These are phyloP conservation scores for Hypomyces rosellus DNA, from an alignment of 2,329 filamentous ascomycete species.

Conservation along the genomic window DNA sequence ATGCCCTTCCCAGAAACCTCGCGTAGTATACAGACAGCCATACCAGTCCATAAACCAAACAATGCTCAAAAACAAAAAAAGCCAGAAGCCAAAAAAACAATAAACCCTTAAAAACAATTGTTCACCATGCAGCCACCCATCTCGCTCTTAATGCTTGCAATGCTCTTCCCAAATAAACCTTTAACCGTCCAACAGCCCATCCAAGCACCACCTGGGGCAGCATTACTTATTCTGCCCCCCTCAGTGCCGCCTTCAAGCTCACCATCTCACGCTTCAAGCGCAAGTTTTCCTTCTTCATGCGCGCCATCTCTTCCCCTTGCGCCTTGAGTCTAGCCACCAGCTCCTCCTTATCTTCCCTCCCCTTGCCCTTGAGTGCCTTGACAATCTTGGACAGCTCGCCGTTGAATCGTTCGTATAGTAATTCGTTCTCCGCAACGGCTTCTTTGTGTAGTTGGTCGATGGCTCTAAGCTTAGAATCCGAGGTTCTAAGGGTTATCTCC, in stretches of 20 bases:
- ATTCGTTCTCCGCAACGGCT: constrained; percentile 82
- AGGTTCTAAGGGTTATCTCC: constrained; percentile 62
- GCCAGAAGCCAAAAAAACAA: background rate
- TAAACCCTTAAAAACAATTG: background rate
- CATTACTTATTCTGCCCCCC: constrained; percentile 33
- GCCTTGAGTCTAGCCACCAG: constrained; percentile 65
- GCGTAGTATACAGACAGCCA: constrained; percentile 1
- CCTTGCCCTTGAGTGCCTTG: constrained; percentile 64
- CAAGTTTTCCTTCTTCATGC: constrained; percentile 79
- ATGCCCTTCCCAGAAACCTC: background rate
- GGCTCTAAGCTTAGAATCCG: constrained; percentile 71
- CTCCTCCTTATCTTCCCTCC: constrained; percentile 73
- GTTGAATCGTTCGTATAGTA: constrained; percentile 88
- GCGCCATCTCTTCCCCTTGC: constrained; percentile 67
- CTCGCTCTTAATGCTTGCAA: background rate
- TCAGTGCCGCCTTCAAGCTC: constrained; percentile 54
- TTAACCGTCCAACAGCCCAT: constrained; percentile 12
- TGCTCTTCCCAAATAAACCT: background rate
- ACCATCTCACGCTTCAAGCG: constrained; percentile 76
- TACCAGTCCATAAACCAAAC: background rate
- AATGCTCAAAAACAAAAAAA: background rate
- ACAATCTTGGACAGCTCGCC: constrained; percentile 80
- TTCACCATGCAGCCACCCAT: too few relatives aligned
- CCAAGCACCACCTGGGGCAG: constrained; percentile 18
- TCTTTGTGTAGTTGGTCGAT: constrained; percentile 88